phyloP scores from a whole-genome alignment of 2,329 filamentous ascomycete genomes.

The Hypocreales sp. region DNA sequence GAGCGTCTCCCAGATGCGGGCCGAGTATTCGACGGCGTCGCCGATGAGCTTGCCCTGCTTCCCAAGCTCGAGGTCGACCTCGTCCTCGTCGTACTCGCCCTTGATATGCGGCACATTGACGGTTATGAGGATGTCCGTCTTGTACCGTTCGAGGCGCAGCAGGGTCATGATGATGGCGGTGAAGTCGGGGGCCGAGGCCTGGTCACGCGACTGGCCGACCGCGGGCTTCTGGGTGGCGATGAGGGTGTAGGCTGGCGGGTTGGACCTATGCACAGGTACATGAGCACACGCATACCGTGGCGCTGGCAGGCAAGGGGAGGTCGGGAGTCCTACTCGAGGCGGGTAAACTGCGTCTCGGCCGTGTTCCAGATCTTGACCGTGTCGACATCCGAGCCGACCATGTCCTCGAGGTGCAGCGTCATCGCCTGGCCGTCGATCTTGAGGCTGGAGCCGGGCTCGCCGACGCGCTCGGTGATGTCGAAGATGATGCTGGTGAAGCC shows the following conservation, averaged over 20 bases:
- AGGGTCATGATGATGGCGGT: conserved; percentile 66
- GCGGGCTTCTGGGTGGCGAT: conserved; percentile 46
- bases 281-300: no score
- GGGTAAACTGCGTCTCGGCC: conserved; percentile 41
- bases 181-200: conserved; percentile 37
- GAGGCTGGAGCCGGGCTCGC: conserved; percentile 32
- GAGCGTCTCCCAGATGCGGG: conserved; percentile 55
- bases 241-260: conserved; percentile 50
- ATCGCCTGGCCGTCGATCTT: conserved; percentile 56
- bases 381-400: conserved; percentile 49
- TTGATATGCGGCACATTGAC: conserved; percentile 78
- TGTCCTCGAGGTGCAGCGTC: conserved; percentile 52
- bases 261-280: conserved; percentile 10
- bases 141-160: conserved; percentile 57
- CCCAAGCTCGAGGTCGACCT: conserved; percentile 51
- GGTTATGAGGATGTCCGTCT: conserved; percentile 70
- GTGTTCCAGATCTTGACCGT: conserved; percentile 52
- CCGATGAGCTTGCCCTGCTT: conserved; percentile 54
- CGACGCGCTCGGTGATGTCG: conserved; percentile 76
- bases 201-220: conserved; percentile 16
- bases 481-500: conserved; percentile 81
- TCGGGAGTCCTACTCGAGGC: conserved; percentile 30
- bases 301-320: conserved; percentile 9
- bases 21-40: conserved; percentile 50
- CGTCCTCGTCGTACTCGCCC: conserved; percentile 57